Base-by-base conservation (phyloP, 257 asterid genomes). In the Leonotis leonurus region DNA sequence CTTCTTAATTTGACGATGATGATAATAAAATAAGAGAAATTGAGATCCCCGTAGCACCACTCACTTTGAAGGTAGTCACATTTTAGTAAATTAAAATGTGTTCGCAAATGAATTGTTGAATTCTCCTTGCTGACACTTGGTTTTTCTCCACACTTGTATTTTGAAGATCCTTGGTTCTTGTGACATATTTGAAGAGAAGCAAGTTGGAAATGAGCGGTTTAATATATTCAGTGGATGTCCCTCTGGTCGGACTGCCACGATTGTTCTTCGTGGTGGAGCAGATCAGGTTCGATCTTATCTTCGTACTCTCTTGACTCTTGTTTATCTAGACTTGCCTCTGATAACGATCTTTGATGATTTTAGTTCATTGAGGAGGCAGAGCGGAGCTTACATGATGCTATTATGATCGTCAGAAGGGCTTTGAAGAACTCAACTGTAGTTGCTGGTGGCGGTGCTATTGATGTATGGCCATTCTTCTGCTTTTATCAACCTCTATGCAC, bases 201-300 rank as follows among this genome's bases (percentile, higher is more conserved):
- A 87, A 85, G 97, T 90, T 60, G 97, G 95, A 69, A 90, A 90
- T 74, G 97, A 90, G 78, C 89, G 97, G 30, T 90, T 90, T 71
- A 90, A 90, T 73, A 83, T 90, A 71, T 90, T 90, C 68, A 83
- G 94, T 74, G 97, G 97, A 65, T 90, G 97, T 73, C 97, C 94
- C 17, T 76, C 85, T 12, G 94, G 97, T 60, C 78, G 46, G 67
- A 90, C 97, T 18, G 95, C 97, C 73, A 90, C 97, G 58, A 84
- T 90, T 63, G 95, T 90, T 76, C 91, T 90, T 66, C 95, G 97
- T 50, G 97, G 97, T 51, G 97, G 97, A 63, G 95, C 95, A 72
- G 97, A 90, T 80, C 97, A 90, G 97, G 95, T 90, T 50, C 36
- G 69, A 13, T 70, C 39, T 45, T 62, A 33, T 48, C 16, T 59